Base-by-base conservation (phyloP, 768 basidiomycete species). In the Podaxis pistillaris region DNA sequence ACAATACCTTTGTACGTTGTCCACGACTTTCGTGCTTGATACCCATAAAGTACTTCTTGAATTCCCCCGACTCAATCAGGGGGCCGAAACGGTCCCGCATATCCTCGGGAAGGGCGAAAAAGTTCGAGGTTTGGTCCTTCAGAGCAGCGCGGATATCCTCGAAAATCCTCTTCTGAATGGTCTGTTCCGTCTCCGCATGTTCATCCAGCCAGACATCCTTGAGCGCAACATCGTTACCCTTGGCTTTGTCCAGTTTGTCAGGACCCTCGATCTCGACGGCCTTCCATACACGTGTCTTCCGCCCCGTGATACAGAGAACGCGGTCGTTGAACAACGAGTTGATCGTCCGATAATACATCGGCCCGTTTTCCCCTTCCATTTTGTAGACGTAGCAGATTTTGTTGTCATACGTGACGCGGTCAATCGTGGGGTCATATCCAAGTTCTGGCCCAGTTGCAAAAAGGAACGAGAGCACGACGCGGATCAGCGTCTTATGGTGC, bases 191-290 rank as follows among this genome's bases (percentile, higher is more conserved):
- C 8, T 30, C 8, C 7, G 66, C 54, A 3, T 19, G 17, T 0
- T 30, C 49, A n/a, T 68, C 65, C 2, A 70, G 54, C 68, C 68
- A 70, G 7, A 67, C 66, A 49, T 70, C 66, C 54, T 68, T 67
- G n/a, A 70, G 36, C 7, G 64, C 65, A 4, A 56, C 30, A 9
- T 38, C 2, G 13, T 57, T 56, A 37, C 62, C 65, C 33, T 26
- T 22, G 1, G 1, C 11, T 22, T 24, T 2, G 2, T 15, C 13
- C 8, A 50, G 26, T 46, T 38, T n/a, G 41, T 46, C 49, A 22
- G 37, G 53, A 33, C 53, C 22, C 30, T 37, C 38, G 37, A 63
- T 55, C 30, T 63, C 51, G 12, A 24, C 28, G 19, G 60, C 66
- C 37, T 64, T n/a, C 66, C 62, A 66, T 15, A 66, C 55, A 4